These are phyloP conservation scores for Coccomyxa subellipsoidea DNA, from an alignment of 163 green algal species.

Conservation along the genomic window DNA sequence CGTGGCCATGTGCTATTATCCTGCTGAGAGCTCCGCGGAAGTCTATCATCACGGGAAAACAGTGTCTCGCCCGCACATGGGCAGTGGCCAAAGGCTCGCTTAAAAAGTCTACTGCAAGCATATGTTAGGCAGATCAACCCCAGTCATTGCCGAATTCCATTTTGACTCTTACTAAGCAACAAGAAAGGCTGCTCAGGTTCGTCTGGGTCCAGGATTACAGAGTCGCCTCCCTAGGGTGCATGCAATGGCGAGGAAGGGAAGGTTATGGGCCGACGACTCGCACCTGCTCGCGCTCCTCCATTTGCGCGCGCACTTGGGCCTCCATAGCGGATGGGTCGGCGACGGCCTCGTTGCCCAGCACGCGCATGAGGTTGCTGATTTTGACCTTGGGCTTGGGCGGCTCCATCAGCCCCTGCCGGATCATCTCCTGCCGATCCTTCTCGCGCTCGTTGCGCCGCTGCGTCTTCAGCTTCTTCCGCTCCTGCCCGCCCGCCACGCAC, in stretches of 20 bases:
- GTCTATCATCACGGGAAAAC: neutral
- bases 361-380: conserved; percentile 93
- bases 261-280: too few relatives aligned
- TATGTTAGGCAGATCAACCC: too few relatives aligned
- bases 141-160: too few relatives aligned
- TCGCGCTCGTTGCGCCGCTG: conserved; percentile 86
- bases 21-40: neutral
- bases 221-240: too few relatives aligned
- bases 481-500: conserved; percentile 30
- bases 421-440: conserved; percentile 97
- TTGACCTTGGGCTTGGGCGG: conserved; percentile 93
- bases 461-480: conserved; percentile 95
- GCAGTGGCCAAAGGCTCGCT: too few relatives aligned
- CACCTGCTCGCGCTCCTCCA: conserved; percentile 67
- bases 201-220: too few relatives aligned
- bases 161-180: too few relatives aligned
- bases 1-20: neutral
- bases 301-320: conserved; percentile 82
- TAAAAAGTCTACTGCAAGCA: too few relatives aligned
- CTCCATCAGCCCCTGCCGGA: conserved; percentile 92
- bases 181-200: too few relatives aligned
- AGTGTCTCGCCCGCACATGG: neutral
- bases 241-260: too few relatives aligned
- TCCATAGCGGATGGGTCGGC: conserved; percentile 93
- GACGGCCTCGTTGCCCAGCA: conserved; percentile 81